Conservation (phyloP, 371 early-diverging fungal genomes). For the Parasitella parasitica region DNA sequence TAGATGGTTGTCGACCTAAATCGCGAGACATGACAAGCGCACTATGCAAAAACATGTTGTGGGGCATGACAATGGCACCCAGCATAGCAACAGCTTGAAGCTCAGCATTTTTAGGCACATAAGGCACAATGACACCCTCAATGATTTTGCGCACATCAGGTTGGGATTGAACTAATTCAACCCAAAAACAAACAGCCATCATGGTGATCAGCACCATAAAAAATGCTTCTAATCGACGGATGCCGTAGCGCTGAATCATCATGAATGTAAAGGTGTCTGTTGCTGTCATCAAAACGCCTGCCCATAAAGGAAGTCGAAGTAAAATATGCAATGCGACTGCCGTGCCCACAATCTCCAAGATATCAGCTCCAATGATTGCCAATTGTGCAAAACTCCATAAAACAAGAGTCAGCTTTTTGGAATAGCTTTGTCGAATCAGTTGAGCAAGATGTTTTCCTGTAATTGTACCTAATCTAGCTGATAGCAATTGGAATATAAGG, state of each 20-base stretch:
- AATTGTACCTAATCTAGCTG: slow-evolving; percentile 66
- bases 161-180: slow-evolving; percentile 61
- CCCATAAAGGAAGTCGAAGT: slow-evolving; percentile 60
- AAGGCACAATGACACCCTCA: slow-evolving; percentile 59
- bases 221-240: slow-evolving; percentile 62
- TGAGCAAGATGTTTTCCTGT: slow-evolving; percentile 70
- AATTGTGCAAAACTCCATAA: slow-evolving; percentile 67
- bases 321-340: slow-evolving; percentile 74
- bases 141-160: slow-evolving; percentile 54
- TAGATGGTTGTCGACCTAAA: slow-evolving; percentile 45
- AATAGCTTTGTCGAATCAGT: slow-evolving; percentile 52
- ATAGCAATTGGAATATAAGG: slow-evolving; percentile 62
- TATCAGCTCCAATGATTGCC: slow-evolving; percentile 76
- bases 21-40: slow-evolving; percentile 62
- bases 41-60: slow-evolving; percentile 73
- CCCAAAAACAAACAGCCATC: slow-evolving; percentile 72
- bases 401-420: slow-evolving; percentile 38
- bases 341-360: slow-evolving; percentile 77
- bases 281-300: slow-evolving; percentile 68
- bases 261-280: slow-evolving; percentile 68
- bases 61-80: slow-evolving; percentile 76
- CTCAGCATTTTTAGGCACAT: slow-evolving; percentile 54
- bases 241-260: slow-evolving; percentile 63
- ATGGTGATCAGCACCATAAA: slow-evolving; percentile 61
- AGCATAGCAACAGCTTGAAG: slow-evolving; percentile 71